Conservation (phyloP, 768 basidiomycete species). For the Suillus decipiens region DNA sequence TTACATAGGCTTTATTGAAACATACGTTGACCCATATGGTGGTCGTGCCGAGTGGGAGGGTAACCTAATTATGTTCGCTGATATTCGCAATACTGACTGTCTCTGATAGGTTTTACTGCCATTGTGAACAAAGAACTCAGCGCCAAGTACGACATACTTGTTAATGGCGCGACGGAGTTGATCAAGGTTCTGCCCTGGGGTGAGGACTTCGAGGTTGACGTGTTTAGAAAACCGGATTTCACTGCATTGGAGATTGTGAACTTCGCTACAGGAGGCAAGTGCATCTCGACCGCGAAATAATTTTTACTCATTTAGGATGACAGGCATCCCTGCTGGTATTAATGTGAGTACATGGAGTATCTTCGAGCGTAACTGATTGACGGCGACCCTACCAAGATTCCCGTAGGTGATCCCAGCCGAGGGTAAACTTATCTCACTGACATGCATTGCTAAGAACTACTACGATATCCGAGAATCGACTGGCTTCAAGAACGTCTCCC, state of each 20-base stretch:
- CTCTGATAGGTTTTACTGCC: conserved; percentile 73
- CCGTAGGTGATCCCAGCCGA: conserved; percentile 40
- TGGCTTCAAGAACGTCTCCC: conserved; percentile 90
- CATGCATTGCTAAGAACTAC: conserved; percentile 54
- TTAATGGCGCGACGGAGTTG: conserved; percentile 72
- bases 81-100: neutral
- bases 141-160: conserved; percentile 78
- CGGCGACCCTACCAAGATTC: conserved; percentile 47
- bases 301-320: conserved; percentile 1
- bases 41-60: conserved; percentile 95
- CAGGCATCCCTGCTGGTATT: conserved; percentile 85
- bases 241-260: conserved; percentile 80
- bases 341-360: conserved; percentile 49
- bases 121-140: conserved; percentile 85
- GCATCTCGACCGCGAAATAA: neutral
- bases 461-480: conserved; percentile 79
- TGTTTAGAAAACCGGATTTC: conserved; percentile 87
- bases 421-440: neutral
- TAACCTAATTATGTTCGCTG: conserved; percentile 22
- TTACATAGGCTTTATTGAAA: conserved; percentile 87
- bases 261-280: conserved; percentile 79
- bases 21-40: conserved; percentile 87
- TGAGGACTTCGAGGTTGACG: conserved; percentile 60
- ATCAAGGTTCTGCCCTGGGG: conserved; percentile 89
- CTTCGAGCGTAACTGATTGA: neutral